Conservation (phyloP, 306 rosid genomes). For the Acacia melanoxylon region DNA sequence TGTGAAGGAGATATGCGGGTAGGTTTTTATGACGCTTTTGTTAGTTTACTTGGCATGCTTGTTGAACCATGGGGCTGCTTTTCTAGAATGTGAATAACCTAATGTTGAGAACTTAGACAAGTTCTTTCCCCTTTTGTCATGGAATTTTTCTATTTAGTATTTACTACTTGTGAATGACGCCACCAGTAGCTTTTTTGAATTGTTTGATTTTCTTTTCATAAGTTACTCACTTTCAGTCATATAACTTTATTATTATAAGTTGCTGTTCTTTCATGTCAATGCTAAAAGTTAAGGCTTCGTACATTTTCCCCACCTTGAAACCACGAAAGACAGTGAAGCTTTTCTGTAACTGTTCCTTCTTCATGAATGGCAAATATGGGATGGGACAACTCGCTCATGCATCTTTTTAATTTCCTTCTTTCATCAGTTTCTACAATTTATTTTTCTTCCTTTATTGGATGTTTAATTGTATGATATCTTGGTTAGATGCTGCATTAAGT, state of each 20-base stretch:
- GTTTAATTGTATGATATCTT: background rate
- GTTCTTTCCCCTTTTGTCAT: background rate
- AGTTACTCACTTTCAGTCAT: background rate
- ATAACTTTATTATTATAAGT: background rate
- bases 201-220: background rate
- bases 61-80: background rate
- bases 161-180: background rate
- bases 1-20: slow-evolving; percentile 77
- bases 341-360: background rate
- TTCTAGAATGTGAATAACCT: slow-evolving; percentile 5
- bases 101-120: slow-evolving; percentile 7
- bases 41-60: background rate
- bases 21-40: slow-evolving; percentile 6
- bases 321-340: background rate
- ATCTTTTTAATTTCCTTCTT: background rate
- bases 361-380: background rate
- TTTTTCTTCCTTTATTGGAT: background rate
- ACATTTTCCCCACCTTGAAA: background rate
- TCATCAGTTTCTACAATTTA: background rate
- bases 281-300: background rate
- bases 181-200: background rate
- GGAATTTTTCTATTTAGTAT: background rate
- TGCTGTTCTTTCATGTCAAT: background rate
- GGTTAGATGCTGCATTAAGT: background rate
- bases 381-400: background rate